Percentiles rank a stretch among this genome's conserved stretches.
phyloP scores from a whole-genome alignment of 768 basidiomycete genomes.

The Phanerochaete sordida region DNA sequence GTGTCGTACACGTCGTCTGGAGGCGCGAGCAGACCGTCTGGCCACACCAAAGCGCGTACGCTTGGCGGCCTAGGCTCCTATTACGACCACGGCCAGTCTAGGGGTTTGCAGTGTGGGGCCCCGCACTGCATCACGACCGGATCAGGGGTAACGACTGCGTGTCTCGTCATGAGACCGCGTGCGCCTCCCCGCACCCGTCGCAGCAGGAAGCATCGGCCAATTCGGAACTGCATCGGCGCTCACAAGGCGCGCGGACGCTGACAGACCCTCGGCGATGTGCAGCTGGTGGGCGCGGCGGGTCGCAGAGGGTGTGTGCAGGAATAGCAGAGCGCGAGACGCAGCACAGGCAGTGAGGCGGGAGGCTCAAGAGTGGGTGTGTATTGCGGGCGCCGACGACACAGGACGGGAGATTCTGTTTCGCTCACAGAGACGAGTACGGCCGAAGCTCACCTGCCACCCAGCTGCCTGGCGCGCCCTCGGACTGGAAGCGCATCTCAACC shows the following conservation, averaged over 20 bases:
- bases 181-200: neutral
- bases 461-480: neutral
- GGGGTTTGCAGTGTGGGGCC: neutral
- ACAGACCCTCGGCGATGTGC: neutral
- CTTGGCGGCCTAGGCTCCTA: neutral
- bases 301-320: too few relatives aligned
- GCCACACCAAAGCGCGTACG: neutral
- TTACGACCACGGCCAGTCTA: neutral
- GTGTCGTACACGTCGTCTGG: too few relatives aligned
- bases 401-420: neutral
- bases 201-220: neutral
- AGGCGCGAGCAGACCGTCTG: too few relatives aligned
- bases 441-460: constrained; percentile 15
- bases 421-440: neutral
- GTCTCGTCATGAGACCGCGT: constrained; percentile 1
- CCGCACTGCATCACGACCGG: too few relatives aligned
- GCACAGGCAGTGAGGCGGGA: too few relatives aligned
- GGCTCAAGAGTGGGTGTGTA: too few relatives aligned
- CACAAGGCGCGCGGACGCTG: neutral
- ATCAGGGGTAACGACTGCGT: neutral
- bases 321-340: too few relatives aligned
- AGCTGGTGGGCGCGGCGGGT: too few relatives aligned
- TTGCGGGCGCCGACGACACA: too few relatives aligned
- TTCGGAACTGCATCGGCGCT: neutral
- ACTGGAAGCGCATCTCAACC: constrained; percentile 65